These are phyloP conservation scores for Dentipellis fragilis DNA, from an alignment of 768 basidiomycete genomes.

Conservation along the genomic window DNA sequence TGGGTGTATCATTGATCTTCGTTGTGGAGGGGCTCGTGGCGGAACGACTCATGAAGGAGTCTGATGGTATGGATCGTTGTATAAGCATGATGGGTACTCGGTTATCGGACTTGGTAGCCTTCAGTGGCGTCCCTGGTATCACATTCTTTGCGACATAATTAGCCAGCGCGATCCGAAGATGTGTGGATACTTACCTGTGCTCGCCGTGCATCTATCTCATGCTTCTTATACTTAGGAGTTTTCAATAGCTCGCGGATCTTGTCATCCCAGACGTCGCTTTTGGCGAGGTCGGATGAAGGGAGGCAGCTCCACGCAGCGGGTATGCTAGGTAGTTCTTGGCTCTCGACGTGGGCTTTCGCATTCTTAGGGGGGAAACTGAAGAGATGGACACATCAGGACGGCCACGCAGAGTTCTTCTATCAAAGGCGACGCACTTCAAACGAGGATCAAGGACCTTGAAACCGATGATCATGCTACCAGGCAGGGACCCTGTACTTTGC, in stretches of 20 bases:
- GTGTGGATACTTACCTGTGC: constrained; percentile 40
- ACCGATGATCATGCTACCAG: constrained; percentile 69
- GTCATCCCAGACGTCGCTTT: constrained; percentile 69
- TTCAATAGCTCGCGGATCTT: constrained; percentile 36
- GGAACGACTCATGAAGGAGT: constrained; percentile 14
- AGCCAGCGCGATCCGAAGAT: not conserved
- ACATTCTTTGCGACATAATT: constrained; percentile 36
- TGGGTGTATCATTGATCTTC: constrained; percentile 14
- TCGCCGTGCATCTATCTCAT: constrained; percentile 77
- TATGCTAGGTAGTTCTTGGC: constrained; percentile 17
- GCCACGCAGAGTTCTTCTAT: not conserved
- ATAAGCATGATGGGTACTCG: constrained; percentile 78
- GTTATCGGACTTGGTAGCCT: constrained; percentile 64
- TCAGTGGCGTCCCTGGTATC: constrained; percentile 68
- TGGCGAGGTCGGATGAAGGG: constrained; percentile 51
- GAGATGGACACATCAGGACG: not conserved
- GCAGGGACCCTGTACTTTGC: constrained; percentile 56
- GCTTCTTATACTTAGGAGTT: constrained; percentile 66
- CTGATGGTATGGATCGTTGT: constrained; percentile 56
- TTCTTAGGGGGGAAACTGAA: constrained; percentile 79
- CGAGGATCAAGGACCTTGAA: constrained; percentile 81
- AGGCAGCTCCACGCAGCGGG: constrained; percentile 28
- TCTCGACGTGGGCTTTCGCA: constrained; percentile 32
- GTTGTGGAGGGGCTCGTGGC: constrained; percentile 1
- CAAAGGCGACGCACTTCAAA: constrained; percentile 45